Base-by-base conservation (phyloP, 176 grass and related monocot species). In the Eleusine indica region DNA sequence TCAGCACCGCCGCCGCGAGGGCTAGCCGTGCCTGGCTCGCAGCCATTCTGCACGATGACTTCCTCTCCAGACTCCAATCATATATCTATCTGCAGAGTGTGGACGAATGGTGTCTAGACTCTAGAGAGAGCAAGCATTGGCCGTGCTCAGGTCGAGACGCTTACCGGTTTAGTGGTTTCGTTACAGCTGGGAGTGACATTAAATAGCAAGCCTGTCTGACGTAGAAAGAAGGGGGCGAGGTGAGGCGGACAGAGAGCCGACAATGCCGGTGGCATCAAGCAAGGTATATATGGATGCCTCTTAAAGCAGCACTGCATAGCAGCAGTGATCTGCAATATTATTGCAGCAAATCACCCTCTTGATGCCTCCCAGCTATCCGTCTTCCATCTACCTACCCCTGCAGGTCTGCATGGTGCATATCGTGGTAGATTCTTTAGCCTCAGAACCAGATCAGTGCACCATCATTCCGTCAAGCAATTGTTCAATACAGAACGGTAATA, bases 251-350 rank as follows among this genome's bases (percentile, higher is more conserved):
- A 16, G 14, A 69, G 44, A 17, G 78, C 83, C 83, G 88, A 82
- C 83, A 90, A 66, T 83, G 68, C 60, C 83, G 79, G 68, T 62
- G 48, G 84, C 61, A 78, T 68, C 84, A 90, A 86, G 88, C 74
- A 86, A 90, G 83, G 84, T 25, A 86, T 83, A 86, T 81, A 61
- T 85, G 70, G 60, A 54, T 71, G 66, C 73, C 62, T 56, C 52
- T 30, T 9, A 48, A 84, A 52, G 63, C 44, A 17, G 35, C 61
- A 52, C 15, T 71, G 78, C 78, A 5, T 2, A 68, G 28, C 21
- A 28, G 25, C 3, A 74, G 81, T 19, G 29, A 83, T 16, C 86
- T 80, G 63, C 52, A 63, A 68, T 57, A 57, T 57, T 35, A 52
- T 52, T 39, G 48, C 66, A 41, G n/a, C 12, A 52, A 44, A 6